These are phyloP conservation scores for Xylaria arbuscula DNA, from an alignment of 2,329 filamentous ascomycete species.

Conservation along the genomic window DNA sequence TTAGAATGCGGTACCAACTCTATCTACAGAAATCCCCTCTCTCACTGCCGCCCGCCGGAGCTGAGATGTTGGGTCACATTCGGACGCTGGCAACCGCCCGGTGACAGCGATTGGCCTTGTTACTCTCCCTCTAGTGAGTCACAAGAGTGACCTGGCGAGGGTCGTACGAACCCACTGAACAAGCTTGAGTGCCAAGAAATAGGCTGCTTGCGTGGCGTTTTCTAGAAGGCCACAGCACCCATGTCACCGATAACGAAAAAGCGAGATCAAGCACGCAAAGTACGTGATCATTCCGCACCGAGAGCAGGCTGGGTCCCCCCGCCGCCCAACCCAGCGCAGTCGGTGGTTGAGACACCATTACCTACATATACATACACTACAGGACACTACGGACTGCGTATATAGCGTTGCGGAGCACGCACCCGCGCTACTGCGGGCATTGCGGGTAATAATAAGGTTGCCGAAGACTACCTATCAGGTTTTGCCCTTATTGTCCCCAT, in stretches of 20 bases:
- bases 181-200: conserved; percentile 34
- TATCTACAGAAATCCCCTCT: conserved; percentile 15
- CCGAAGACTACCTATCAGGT: conserved; percentile 25
- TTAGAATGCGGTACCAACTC: conserved; percentile 32
- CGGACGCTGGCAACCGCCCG: conserved; percentile 33
- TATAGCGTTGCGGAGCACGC: conserved; percentile 14
- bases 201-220: conserved; percentile 31
- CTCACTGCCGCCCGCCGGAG: conserved; percentile 25
- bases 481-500: background rate
- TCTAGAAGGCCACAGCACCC: conserved; percentile 35
- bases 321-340: conserved; percentile 2
- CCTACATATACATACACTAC: conserved; percentile 18
- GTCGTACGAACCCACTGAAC: conserved; percentile 34
- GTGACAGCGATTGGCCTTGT: conserved; percentile 30
- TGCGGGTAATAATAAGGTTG: conserved; percentile 36
- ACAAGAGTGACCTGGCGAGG: conserved; percentile 21
- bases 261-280: conserved; percentile 34
- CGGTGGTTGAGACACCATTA: conserved; percentile 23
- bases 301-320: conserved; percentile 15
- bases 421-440: conserved; percentile 34
- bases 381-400: background rate
- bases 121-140: conserved; percentile 30
- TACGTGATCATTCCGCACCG: conserved; percentile 25
- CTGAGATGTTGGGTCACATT: conserved; percentile 35
- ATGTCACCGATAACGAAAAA: conserved; percentile 36